Evolutionary conservation across 1,284 basidiomycete species (phyloP), one percentile per base, ranked within the genome.

Genomic region (Vanrija sp.): DNA sequence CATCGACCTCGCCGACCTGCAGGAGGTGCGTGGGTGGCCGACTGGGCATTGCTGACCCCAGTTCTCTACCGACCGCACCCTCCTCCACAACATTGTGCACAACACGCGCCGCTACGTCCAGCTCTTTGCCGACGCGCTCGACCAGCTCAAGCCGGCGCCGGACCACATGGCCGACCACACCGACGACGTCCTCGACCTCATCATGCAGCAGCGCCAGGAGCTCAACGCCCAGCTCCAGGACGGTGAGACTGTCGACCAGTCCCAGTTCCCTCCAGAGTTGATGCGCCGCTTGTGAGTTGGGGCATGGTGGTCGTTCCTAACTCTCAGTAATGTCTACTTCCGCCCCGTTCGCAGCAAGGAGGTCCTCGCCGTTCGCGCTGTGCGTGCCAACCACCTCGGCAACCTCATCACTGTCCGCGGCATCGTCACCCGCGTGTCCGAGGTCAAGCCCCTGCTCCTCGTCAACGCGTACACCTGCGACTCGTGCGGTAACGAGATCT

Each of bases 391-490:
- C 15, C 87, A 94, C 65, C 82, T 98, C 21, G 96, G 96, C 50
- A 87, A 86, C 66, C 82, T 98, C 59, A 94, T 99, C 73, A 97
- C 92, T 19, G 89, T 96, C 59, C 89, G 95, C 44, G 96, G 95
- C 48, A 98, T 99, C 67, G 93, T 98, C 50, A 99, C 94, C 18
- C 91, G 96, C 54, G 93, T 98, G 3, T 96, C 92, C 8, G 96
- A 98, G 81, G 96, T 99, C 72, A 98, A 98, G 72, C 96, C 96
- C 9, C 86, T 97, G 34, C 83, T 99, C 14, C 87, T 91, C 65
- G 94, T 98, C 71, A 97, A 97, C 76, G 96, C 95, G 28, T 98
- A 98, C 76, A 96, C 96, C 0, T 99, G 96, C 79, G 96, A 98
- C 74, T 86, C 91, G 50, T 99, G 96, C 73, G 96, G 96, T 46